phyloP scores from a whole-genome alignment of 257 asterid species.

The Thymus mandschuricus region DNA sequence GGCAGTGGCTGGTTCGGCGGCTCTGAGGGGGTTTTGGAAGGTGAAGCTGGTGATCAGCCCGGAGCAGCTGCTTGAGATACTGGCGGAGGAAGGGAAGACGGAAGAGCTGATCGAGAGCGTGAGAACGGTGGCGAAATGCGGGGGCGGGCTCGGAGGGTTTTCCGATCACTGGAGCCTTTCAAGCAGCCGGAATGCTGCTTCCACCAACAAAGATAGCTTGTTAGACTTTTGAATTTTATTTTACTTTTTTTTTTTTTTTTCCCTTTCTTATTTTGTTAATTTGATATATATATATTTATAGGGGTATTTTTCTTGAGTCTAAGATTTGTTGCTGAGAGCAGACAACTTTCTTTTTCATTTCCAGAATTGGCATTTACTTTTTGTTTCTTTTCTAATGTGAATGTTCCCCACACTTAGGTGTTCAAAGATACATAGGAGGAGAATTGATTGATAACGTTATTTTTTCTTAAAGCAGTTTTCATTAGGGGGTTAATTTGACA shows the following conservation, averaged over 20 bases:
- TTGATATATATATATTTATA: no score
- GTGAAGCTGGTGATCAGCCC: conserved; percentile 81
- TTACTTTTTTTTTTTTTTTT: not conserved
- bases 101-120: conserved; percentile 87
- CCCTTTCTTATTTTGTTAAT: not conserved
- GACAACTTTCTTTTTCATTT: no score
- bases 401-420: no score
- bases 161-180: conserved; percentile 83
- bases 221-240: conserved; percentile 32
- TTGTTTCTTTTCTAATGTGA: no score
- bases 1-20: conserved; percentile 1
- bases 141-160: conserved; percentile 47
- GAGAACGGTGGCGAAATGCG: conserved; percentile 80
- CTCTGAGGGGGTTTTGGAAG: conserved; percentile 61
- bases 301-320: no score
- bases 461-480: no score
- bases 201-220: conserved; percentile 42
- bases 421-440: no score
- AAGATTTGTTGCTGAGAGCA: no score
- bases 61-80: conserved; percentile 68
- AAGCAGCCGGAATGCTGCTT: conserved; percentile 57
- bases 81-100: conserved; percentile 71
- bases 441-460: no score
- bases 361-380: no score
- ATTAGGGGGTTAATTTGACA: no score